Base-by-base conservation (phyloP, 345 rosid genomes). In the Euphorbia tirucalli region DNA sequence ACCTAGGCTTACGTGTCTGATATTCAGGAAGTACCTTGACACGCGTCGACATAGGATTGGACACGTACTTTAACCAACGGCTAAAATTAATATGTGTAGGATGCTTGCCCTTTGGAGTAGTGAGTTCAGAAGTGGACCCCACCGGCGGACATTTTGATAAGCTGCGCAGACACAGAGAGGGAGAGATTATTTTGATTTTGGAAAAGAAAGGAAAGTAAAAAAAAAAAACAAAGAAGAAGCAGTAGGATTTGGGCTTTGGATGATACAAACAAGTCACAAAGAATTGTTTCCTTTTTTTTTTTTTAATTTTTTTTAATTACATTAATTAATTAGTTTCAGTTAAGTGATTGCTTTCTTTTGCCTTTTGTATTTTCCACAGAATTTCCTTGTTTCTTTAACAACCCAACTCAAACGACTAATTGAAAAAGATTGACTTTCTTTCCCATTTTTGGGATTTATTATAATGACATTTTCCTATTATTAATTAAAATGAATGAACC, bases 1-100 rank as follows among this genome's bases (percentile, higher is more conserved):
- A 5, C 70, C 32, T 39, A 1, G 67, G 59, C 15, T 60, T 24
- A 69, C 79, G 83, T 77, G 81, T 69, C 75, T 21, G 65, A 50
- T 43, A 49, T 4, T 3, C 0, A 1, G 43, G 10, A 14, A 11
- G 5, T 9, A 10, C 11, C 0, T 3, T 1, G 0, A 62, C 48
- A 76, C 80, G 84, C 64, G 84, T 58, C 55, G 1, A 0, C 0
- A 30, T 19, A 0, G 7, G 1, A 22, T 21, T 77, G 83, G 78
- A 0, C 0, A 3, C 0, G n/a, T 25, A 31, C 48, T 1, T 21
- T n/a, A 14, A 57, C n/a, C 75, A 70, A 80, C 82, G 80, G 83
- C 77, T 62, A 44, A n/a, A n/a, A n/a, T n/a, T n/a, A n/a, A n/a
- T n/a, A 50, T 19, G 10, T 35, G 5, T 32, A 55, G 58, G 57